A percentile compares a stretch with the other conserved stretches of the same genome.
These are phyloP conservation scores for Saccharomyces pastorianus DNA, from an alignment of 1,139 yeast genomes.

Conservation along the genomic window DNA sequence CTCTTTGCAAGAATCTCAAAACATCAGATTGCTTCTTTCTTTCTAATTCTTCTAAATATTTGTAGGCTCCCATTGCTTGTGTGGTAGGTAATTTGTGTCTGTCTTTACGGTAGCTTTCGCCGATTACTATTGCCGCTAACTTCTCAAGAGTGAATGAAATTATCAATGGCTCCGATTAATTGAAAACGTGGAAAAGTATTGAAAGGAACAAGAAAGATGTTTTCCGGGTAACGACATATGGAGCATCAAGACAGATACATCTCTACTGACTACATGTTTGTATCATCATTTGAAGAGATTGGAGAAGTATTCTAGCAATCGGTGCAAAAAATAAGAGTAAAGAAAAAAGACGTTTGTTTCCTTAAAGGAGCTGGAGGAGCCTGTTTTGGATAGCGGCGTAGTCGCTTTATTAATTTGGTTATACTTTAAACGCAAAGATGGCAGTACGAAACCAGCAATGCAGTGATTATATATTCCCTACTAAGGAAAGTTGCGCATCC, in stretches of 20 bases:
- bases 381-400: background rate
- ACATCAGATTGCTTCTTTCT: conserved; percentile 99
- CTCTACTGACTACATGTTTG: background rate
- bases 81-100: background rate
- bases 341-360: background rate
- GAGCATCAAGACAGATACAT: background rate
- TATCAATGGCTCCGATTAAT: background rate
- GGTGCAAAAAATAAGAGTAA: background rate
- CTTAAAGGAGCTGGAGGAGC: background rate
- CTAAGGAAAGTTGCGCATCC: background rate
- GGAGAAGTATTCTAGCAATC: background rate
- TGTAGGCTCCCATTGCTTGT: conserved; percentile 92
- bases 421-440: too few species aligned
- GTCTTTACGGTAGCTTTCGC: background rate
- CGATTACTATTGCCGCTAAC: background rate
- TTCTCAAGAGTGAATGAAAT: background rate
- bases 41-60: conserved; percentile 97
- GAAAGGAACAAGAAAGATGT: background rate
- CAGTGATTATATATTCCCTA: background rate
- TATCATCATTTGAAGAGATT: too few species aligned
- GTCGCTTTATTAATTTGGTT: background rate
- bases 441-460: background rate
- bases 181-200: too few species aligned
- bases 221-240: background rate
- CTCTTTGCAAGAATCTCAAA: conserved; percentile 96